A percentile compares a stretch with the other conserved stretches of the same genome.
Evolutionary conservation across 257 asterid genomes (phyloP).

Genomic region (Leptodermis oblonga): DNA sequence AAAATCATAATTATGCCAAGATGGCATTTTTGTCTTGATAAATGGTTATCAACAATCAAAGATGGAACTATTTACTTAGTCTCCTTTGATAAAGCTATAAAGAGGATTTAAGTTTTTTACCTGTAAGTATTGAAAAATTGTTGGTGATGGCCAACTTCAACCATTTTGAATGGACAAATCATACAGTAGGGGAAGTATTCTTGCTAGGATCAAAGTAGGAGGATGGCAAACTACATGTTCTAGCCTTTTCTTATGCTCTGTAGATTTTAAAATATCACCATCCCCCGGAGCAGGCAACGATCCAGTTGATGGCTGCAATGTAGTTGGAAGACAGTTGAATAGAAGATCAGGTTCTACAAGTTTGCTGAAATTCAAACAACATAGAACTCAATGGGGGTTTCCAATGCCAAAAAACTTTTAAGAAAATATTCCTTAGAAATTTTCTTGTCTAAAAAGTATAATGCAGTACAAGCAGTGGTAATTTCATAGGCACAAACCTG

Average conservation of each 20-base stretch:
- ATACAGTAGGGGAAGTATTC: slow-evolving; percentile 72
- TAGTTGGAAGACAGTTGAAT: slow-evolving; percentile 78
- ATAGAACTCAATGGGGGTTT: not conserved
- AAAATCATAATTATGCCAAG: not conserved
- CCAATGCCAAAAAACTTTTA: not conserved
- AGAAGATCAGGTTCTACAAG: slow-evolving; percentile 92
- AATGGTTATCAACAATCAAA: not conserved
- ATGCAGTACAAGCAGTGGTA: not conserved
- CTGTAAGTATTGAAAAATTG: slow-evolving; percentile 63
- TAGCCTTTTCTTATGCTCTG: slow-evolving; percentile 48
- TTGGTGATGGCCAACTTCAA: slow-evolving; percentile 79
- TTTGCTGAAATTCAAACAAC: slow-evolving; percentile 58
- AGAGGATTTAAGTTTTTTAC: slow-evolving; percentile 24
- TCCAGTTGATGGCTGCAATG: slow-evolving; percentile 64
- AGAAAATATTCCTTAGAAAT: not conserved
- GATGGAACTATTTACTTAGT: no score
- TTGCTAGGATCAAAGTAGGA: slow-evolving; percentile 67
- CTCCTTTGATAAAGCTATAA: no score
- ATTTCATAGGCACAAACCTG: slow-evolving; percentile 40
- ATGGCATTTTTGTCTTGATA: not conserved
- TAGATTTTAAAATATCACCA: slow-evolving; percentile 26
- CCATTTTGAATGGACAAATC: slow-evolving; percentile 62
- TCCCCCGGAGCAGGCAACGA: slow-evolving; percentile 61
- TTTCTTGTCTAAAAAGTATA: no score
- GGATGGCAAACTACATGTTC: slow-evolving; percentile 65